phyloP scores from a whole-genome alignment of 306 rosid species.

The Vigna reflexopilosa region DNA sequence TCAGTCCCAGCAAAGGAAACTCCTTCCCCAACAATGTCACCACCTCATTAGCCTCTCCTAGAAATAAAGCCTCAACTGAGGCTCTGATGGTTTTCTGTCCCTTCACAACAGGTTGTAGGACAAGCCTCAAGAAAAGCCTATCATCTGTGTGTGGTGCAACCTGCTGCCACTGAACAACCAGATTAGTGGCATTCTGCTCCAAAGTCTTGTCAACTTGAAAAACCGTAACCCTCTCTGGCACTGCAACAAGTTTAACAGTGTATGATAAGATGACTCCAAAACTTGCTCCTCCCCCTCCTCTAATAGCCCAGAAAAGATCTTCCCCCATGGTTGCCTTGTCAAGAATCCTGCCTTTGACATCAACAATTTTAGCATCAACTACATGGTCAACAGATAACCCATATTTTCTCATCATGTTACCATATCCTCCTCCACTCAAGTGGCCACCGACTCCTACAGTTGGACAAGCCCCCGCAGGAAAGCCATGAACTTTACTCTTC shows the following conservation, averaged over 20 bases:
- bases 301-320: conserved; percentile 85
- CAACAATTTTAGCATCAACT: conserved; percentile 64
- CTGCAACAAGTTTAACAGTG: conserved; percentile 53
- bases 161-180: conserved; percentile 56
- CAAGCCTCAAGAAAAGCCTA: conserved; percentile 64
- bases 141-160: conserved; percentile 62
- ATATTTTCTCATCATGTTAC: conserved; percentile 62
- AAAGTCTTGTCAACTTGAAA: conserved; percentile 49
- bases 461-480: conserved; percentile 74
- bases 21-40: conserved; percentile 57
- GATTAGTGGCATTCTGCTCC: conserved; percentile 36
- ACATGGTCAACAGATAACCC: conserved; percentile 60
- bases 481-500: conserved; percentile 64
- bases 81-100: conserved; percentile 52
- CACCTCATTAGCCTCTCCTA: conserved; percentile 58
- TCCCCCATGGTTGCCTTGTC: conserved; percentile 71
- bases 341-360: conserved; percentile 65
- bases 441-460: conserved; percentile 87
- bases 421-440: conserved; percentile 83
- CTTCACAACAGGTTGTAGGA: conserved; percentile 55
- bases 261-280: conserved; percentile 67
- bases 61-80: conserved; percentile 51
- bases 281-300: conserved; percentile 83
- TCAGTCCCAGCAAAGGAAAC: conserved; percentile 60
- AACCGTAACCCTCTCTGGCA: conserved; percentile 56